Evolutionary conservation across 2,329 filamentous ascomycete genomes (phyloP), one percentile per base, ranked within the genome.

Genomic region (Juglanconis oblonga): DNA sequence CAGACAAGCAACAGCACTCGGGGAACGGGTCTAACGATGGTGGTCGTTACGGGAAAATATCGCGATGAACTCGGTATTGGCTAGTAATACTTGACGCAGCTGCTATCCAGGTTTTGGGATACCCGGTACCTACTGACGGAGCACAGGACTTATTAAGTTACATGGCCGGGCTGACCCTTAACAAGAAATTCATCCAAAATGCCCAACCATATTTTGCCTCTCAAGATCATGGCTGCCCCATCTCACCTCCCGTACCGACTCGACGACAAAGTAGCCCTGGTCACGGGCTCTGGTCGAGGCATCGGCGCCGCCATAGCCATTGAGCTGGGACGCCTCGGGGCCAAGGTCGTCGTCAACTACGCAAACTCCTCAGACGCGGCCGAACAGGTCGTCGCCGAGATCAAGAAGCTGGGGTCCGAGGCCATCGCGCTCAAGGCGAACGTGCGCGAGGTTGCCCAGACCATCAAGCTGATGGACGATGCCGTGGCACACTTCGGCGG

Each of bases 361-460:
- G 84, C 86, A 67, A 87, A 88, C 77, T 84, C 83, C 70, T 74
- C 79, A 61, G 79, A 83, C 54, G 81, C 86, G 17, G 88, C 88
- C 57, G 81, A 89, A 64, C 80, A 86, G 69, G 81, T 89, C 59
- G 87, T 90, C 62, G 75, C 81, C 55, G 76, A 82, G 70, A 90
- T 91, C 79, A 84, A 88, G 78, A 80, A 81, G 67, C 81, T 78
- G 52, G 87, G 87, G 52, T 79, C 81, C 51, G 83, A 87, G 64
- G 84, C 86, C 44, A 79, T 82, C n/a, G 81, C 87, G 63, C 77
- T 90, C 75, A 82, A 87, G 76, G 88, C 88, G 67, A 87, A 91
- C 75, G 82, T 91, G 59, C 80, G 83, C 65, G 78, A 88, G 62
- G 82, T 88, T 50, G 72, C 80, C 61, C 79, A 90, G 73, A 90